These are phyloP conservation scores for Ilex asprella DNA, from an alignment of 257 asterid species.

Conservation along the genomic window DNA sequence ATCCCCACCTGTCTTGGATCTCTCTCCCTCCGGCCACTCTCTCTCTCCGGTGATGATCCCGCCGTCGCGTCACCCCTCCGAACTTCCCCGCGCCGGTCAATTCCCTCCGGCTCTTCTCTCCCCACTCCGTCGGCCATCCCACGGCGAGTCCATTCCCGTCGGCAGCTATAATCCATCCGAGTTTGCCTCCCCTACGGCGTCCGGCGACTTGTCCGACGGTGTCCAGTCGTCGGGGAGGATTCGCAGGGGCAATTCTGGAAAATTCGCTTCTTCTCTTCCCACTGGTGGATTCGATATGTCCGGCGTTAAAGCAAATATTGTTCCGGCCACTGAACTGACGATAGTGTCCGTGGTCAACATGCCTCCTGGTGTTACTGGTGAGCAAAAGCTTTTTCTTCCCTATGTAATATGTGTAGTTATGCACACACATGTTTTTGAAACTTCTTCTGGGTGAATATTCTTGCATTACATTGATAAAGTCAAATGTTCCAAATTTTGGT, in stretches of 20 bases:
- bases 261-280: constrained; percentile 62
- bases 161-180: constrained; percentile 83
- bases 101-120: constrained; percentile 35
- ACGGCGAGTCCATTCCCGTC: constrained; percentile 47
- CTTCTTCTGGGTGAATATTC: no score
- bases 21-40: constrained; percentile 63
- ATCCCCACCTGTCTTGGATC: constrained; percentile 37
- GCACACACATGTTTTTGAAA: no score
- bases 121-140: constrained; percentile 28
- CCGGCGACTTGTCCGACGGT: constrained; percentile 19
- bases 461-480: no score
- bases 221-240: constrained; percentile 38
- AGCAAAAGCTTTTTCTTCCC: background rate
- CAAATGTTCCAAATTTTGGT: no score
- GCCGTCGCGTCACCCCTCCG: constrained; percentile 59
- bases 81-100: constrained; percentile 35
- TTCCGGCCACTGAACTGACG: constrained; percentile 27
- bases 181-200: constrained; percentile 43
- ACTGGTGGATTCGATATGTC: constrained; percentile 51
- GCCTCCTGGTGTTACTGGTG: constrained; percentile 39
- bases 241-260: constrained; percentile 45
- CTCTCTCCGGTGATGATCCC: constrained; percentile 92
- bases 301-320: constrained; percentile 32
- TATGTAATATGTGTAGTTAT: no score
- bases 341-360: constrained; percentile 31